phyloP scores from a whole-genome alignment of 164 flowering plant genomes.

The Macadamia tetraphylla region DNA sequence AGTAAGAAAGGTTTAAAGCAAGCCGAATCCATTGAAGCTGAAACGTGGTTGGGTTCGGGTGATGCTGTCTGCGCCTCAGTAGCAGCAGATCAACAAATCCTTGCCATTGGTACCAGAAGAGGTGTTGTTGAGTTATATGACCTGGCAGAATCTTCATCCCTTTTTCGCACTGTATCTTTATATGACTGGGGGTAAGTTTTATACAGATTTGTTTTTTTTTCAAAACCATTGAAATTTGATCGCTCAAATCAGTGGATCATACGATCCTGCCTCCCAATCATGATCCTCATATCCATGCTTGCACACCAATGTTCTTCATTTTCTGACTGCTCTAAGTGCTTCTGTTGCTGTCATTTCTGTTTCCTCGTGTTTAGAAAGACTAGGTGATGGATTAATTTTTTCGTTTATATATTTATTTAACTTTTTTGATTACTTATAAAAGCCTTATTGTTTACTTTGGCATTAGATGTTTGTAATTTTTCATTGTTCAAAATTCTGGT shows the following conservation, averaged over 20 bases:
- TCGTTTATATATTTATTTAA: not conserved
- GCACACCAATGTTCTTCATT: no score
- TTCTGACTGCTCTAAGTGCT: no score
- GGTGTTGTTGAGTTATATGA: constrained; percentile 88
- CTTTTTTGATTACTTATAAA: no score
- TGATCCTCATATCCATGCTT: no score
- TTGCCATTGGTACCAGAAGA: constrained; percentile 85
- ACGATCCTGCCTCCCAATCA: no score
- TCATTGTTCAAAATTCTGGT: no score
- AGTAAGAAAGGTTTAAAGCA: constrained; percentile 84
- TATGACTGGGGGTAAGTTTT: constrained; percentile 95
- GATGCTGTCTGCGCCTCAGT: constrained; percentile 81
- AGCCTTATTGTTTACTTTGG: no score
- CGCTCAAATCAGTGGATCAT: no score
- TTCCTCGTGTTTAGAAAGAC: not conserved
- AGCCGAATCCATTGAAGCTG: constrained; percentile 59
- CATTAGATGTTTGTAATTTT: no score
- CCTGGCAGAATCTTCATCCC: constrained; percentile 61
- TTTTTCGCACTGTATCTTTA: constrained; percentile 76
- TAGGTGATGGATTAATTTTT: not conserved
- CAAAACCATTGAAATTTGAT: constrained; percentile 1
- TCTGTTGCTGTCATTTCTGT: not conserved
- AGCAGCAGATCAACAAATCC: constrained; percentile 83
- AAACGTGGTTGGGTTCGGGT: constrained; percentile 51
- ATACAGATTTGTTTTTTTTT: not conserved